Evolutionary conservation across 805 yeast genomes (phyloP).

Genomic region (Saturnispora halmiae): DNA sequence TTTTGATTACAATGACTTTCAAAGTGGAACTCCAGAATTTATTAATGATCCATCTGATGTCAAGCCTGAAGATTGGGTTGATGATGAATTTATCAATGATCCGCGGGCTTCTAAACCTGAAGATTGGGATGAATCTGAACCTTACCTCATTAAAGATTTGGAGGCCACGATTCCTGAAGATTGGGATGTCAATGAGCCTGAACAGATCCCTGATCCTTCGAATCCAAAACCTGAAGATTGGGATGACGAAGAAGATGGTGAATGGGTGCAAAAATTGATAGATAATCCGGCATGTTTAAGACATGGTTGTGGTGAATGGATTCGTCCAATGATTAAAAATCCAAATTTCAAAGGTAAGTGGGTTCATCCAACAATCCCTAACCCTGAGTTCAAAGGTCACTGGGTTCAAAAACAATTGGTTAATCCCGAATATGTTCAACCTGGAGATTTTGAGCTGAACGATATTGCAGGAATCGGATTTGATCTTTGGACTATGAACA

Average conservation of each 20-base stretch:
- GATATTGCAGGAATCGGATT: conserved; percentile 77
- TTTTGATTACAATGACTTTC: conserved; percentile 42
- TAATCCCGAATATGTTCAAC: conserved; percentile 54
- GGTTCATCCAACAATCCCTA: conserved; percentile 55
- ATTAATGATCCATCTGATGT: conserved; percentile 47
- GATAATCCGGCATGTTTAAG: conserved; percentile 64
- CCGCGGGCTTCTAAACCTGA: conserved; percentile 63
- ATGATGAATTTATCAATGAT: conserved; percentile 56
- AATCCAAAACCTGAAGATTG: conserved; percentile 66
- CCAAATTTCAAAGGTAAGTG: conserved; percentile 73
- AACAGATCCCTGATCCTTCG: conserved; percentile 56
- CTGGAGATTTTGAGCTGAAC: conserved; percentile 29
- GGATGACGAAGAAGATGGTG: conserved; percentile 89
- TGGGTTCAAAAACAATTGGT: conserved; percentile 62
- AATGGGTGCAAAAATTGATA: conserved; percentile 65
- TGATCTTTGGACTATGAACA: conserved; percentile 83
- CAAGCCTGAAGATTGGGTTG: conserved; percentile 83
- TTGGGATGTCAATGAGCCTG: conserved; percentile 65
- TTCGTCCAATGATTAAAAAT: conserved; percentile 55
- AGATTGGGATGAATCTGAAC: conserved; percentile 76
- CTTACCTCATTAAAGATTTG: conserved; percentile 57
- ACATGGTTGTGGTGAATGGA: conserved; percentile 80
- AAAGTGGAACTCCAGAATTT: conserved; percentile 39
- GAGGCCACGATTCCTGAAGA: conserved; percentile 57
- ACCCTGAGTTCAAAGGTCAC: conserved; percentile 71